A percentile compares a stretch with the other conserved stretches of the same genome.
phyloP scores from a whole-genome alignment of 345 rosid species.

The Psidium friedrichsthalianum region DNA sequence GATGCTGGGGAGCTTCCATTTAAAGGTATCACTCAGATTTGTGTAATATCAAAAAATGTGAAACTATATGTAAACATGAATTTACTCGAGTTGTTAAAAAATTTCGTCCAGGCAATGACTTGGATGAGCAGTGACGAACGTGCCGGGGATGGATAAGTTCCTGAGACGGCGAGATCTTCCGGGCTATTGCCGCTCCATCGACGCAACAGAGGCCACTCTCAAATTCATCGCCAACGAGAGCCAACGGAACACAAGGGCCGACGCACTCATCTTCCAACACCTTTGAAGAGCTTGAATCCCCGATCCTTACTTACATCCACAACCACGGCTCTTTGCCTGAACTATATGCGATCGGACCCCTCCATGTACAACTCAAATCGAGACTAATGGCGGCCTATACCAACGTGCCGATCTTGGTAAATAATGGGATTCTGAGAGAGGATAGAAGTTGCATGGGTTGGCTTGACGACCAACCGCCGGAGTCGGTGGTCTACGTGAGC shows the following conservation, averaged over 20 bases:
- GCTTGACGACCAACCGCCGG: conserved; percentile 6
- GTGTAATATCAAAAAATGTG: not conserved
- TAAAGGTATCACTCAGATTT: conserved; percentile 9
- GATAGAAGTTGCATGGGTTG: conserved; percentile 6
- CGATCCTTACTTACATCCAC: conserved; percentile 1
- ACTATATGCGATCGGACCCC: not conserved
- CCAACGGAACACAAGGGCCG: not conserved
- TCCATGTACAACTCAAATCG: not conserved
- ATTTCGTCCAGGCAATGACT: not conserved
- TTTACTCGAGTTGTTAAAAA: not conserved
- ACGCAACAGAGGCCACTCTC: not conserved
- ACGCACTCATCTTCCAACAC: conserved; percentile 32
- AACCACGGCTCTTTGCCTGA: not conserved
- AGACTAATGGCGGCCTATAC: not conserved
- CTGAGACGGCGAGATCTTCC: conserved; percentile 29
- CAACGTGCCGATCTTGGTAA: not conserved
- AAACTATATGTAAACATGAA: not conserved
- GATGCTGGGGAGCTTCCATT: conserved; percentile 33
- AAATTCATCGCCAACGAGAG: not conserved
- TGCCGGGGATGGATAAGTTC: conserved; percentile 20
- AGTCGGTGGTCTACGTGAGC: conserved; percentile 6
- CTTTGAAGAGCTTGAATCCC: conserved; percentile 28
- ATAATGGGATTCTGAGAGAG: not conserved
- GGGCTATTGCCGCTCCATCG: conserved; percentile 10
- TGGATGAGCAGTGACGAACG: conserved; percentile 5